Percentiles rank a stretch among this genome's conserved stretches.
These are phyloP conservation scores for Bacidia rubella DNA, from an alignment of 495 filamentous ascomycete species.

Conservation along the genomic window DNA sequence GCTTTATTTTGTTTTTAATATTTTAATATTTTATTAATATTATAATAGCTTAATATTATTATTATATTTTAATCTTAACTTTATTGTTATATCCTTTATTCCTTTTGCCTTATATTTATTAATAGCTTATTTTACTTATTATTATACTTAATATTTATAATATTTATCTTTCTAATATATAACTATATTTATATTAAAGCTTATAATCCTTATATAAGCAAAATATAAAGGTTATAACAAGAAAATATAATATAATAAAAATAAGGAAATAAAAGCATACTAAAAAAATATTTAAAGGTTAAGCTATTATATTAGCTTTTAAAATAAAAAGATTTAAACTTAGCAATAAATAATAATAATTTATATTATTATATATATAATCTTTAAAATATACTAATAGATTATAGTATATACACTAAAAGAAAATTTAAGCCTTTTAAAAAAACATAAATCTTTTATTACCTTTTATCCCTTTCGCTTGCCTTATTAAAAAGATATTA, in stretches of 20 bases:
- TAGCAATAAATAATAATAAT: constrained; percentile 1
- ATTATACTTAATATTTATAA: constrained; percentile 5
- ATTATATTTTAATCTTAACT: no score
- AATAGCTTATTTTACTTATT: constrained; percentile 9
- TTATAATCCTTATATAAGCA: no score
- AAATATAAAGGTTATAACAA: no score
- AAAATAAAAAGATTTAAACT: background rate
- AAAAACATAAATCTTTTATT: no score
- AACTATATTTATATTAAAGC: no score
- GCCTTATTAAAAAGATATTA: no score
- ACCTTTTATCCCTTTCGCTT: no score
- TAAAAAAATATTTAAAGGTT: background rate
- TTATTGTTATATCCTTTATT: no score
- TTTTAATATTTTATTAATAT: no score
- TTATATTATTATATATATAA: constrained; percentile 6
- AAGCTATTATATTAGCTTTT: background rate
- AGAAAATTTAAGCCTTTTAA: background rate
- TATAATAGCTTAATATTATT: no score
- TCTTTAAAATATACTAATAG: background rate
- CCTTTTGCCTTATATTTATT: no score
- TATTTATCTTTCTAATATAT: no score
- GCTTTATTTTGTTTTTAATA: background rate
- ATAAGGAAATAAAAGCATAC: background rate
- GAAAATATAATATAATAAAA: constrained; percentile 4
- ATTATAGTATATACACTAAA: background rate